Evolutionary conservation across 139 green algal species (phyloP), one percentile per base, ranked within the genome.

Genomic region (Chlamydomonas asymmetrica): DNA sequence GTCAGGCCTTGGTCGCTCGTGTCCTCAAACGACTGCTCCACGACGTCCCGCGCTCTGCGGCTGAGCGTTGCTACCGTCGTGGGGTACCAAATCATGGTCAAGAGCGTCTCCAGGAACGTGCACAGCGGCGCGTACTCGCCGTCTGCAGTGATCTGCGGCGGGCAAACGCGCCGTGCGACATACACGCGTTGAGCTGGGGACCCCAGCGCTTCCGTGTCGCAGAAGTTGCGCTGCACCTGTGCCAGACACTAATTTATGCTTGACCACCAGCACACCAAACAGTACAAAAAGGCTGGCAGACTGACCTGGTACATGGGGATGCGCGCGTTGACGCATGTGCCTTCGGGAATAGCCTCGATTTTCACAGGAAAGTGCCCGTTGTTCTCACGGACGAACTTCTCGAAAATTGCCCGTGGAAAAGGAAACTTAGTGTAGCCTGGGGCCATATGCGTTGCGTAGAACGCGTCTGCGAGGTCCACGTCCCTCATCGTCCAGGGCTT

Each of bases 61-160:
- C 83, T 92, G 2, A 96, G 85, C 0, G 94, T 98, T 31, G 94
- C 94, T 13, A 98, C 94, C 3, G 90, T 94, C 32, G 88, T 90
- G 4, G 92, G 93, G 77, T 98, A 98, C 91, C 91, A 94, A 10
- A 93, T 68, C 85, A 92, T 92, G 43, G 91, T 95, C 2, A 98
- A 75, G 38, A 98, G 65, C 29, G 91, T 97, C 78, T 98, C 93
- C 74, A 98, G 66, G 73, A 91, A 98, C 22, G 93, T 98, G 84
- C 88, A 95, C 43, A 98, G 87, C 1, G 84, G 78, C 0, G 88
- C 66, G 71, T 94, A 98, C 34, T 91, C 81, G 2, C 72, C 86
- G 32, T 88, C 73, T 2, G 92, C 85, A 5, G 89, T 94, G 64
- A 97, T 92, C 86, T 95, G 87, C 62, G 82, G 1, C 0, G 23